These are phyloP conservation scores for Malus asiatica DNA, from an alignment of 306 rosid genomes.

Conservation along the genomic window DNA sequence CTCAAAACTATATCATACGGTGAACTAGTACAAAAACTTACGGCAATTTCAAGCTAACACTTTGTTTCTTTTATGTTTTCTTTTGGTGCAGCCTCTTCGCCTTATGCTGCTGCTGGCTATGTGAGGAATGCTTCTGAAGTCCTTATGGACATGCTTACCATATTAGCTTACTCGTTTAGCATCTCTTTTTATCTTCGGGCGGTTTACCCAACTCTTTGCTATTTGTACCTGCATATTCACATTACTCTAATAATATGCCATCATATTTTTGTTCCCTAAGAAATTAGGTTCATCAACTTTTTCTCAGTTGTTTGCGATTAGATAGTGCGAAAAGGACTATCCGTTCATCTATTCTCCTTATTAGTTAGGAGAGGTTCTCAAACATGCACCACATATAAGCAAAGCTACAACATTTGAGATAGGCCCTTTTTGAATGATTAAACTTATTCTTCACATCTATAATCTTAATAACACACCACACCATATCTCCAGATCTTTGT, in stretches of 20 bases:
- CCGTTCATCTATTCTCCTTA: neutral
- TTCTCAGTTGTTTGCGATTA: neutral
- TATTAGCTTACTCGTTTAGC: constrained; percentile 2
- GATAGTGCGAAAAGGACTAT: neutral
- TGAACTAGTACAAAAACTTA: neutral
- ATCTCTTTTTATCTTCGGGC: neutral
- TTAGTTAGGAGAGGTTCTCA: neutral
- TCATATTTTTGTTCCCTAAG: neutral
- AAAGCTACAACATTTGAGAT: neutral
- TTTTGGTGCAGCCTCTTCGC: constrained; percentile 65
- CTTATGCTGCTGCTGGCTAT: constrained; percentile 83
- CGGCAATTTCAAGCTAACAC: neutral
- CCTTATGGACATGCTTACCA: neutral
- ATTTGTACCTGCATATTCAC: neutral
- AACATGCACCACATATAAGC: neutral
- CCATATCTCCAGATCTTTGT: neutral
- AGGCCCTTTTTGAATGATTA: neutral
- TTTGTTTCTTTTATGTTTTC: constrained; percentile 9
- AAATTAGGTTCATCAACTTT: neutral
- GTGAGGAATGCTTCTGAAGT: constrained; percentile 58
- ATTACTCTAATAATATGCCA: neutral
- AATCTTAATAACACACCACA: neutral
- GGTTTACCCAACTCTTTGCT: neutral
- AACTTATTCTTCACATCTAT: neutral
- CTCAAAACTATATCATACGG: neutral